phyloP scores from a whole-genome alignment of 2,329 filamentous ascomycete species.

The Fusarium proliferatum region DNA sequence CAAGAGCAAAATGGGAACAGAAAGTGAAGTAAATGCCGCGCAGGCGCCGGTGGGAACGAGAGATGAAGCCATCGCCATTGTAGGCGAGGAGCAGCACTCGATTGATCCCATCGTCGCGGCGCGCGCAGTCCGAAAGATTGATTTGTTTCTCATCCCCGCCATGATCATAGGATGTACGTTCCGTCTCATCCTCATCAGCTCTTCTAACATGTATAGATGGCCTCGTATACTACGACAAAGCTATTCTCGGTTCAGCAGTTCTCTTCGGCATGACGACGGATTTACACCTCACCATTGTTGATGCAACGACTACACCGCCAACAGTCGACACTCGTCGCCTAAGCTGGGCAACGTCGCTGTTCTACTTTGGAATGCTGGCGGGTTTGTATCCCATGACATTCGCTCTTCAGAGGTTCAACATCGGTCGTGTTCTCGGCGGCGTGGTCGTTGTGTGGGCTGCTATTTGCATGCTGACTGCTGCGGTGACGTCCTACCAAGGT shows the following conservation, averaged over 20 bases:
- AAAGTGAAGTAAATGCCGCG: conserved; percentile 8
- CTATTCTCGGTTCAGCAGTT: conserved; percentile 77
- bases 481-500: conserved; percentile 71
- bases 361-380: conserved; percentile 83
- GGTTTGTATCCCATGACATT: conserved; percentile 81
- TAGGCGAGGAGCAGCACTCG: conserved; percentile 64
- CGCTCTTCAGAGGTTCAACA: conserved; percentile 73
- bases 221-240: conserved; percentile 64
- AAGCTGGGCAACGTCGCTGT: conserved; percentile 81
- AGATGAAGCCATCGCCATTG: conserved; percentile 61
- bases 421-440: conserved; percentile 71
- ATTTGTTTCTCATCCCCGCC: conserved; percentile 73
- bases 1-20: conserved; percentile 18
- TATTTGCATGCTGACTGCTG: conserved; percentile 76
- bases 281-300: conserved; percentile 67
- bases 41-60: conserved; percentile 31
- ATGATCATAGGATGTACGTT: conserved; percentile 67
- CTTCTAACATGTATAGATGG: conserved; percentile 50
- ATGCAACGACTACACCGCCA: conserved; percentile 58
- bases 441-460: conserved; percentile 74
- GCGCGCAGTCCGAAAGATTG: conserved; percentile 73
- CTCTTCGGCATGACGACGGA: conserved; percentile 82
- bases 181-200: background rate
- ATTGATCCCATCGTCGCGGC: conserved; percentile 66
- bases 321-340: conserved; percentile 74